Percentiles rank a stretch among this genome's conserved stretches.
phyloP scores from a whole-genome alignment of 164 flowering plant species.

The Cinnamomum chago region DNA sequence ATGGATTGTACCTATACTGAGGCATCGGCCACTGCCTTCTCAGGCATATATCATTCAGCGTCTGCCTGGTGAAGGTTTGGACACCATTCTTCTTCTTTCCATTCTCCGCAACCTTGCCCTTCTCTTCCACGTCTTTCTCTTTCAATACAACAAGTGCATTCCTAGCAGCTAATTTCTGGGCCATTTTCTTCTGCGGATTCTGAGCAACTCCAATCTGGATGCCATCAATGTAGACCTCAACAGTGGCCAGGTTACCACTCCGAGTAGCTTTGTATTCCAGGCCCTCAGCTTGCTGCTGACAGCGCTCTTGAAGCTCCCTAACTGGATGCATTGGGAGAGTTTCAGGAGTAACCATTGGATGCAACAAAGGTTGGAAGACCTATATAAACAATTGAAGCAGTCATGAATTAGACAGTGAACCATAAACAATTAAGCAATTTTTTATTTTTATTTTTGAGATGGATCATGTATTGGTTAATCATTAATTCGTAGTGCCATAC shows the following conservation, averaged over 20 bases:
- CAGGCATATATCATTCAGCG: constrained; percentile 89
- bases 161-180: constrained; percentile 96
- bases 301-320: constrained; percentile 93
- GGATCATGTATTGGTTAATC: too few relatives aligned
- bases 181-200: constrained; percentile 98
- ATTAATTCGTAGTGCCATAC: too few relatives aligned
- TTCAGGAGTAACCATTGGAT: constrained; percentile 99
- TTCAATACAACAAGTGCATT: constrained; percentile 86
- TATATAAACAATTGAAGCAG: constrained; percentile 13
- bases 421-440: neutral
- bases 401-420: neutral
- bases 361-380: constrained; percentile 87
- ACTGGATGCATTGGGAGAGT: constrained; percentile 99
- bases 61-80: constrained; percentile 84
- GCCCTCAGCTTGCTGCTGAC: constrained; percentile 99
- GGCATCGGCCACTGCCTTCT: constrained; percentile 99
- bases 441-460: neutral
- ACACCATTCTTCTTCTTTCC: constrained; percentile 68
- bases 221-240: constrained; percentile 91
- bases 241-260: constrained; percentile 88
- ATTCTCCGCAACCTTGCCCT: constrained; percentile 43
- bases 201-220: constrained; percentile 88
- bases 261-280: constrained; percentile 90
- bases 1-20: constrained; percentile 53
- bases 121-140: constrained; percentile 64